Evolutionary conservation across 257 asterid species (phyloP).

Genomic region (Leonotis leonurus): DNA sequence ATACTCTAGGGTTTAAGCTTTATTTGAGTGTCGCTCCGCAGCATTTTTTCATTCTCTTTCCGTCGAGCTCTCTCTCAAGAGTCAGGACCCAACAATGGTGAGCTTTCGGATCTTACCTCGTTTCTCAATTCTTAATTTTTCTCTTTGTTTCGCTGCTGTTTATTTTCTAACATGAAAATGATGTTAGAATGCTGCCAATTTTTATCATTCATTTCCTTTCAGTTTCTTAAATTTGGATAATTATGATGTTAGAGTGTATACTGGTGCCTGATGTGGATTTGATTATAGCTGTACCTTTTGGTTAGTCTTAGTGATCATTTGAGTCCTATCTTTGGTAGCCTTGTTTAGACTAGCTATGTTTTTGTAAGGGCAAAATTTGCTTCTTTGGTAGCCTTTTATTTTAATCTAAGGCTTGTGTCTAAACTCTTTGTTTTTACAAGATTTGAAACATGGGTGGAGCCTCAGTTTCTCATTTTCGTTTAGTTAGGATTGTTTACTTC

Average conservation of each 20-base stretch:
- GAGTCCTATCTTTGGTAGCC: no score
- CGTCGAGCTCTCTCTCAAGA: neutral
- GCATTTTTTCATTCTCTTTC: neutral
- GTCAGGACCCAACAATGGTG: constrained; percentile 16
- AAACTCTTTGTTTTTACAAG: no score
- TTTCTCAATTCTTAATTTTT: neutral
- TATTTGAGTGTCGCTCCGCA: constrained; percentile 14
- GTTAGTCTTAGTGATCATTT: no score
- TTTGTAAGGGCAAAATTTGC: no score
- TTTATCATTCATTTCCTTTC: neutral
- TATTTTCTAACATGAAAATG: neutral
- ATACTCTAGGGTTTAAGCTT: constrained; percentile 21
- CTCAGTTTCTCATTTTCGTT: no score
- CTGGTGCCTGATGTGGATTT: neutral
- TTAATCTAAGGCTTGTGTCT: no score
- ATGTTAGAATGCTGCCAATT: neutral
- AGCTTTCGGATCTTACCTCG: neutral
- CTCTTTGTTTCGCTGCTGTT: neutral
- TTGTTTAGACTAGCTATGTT: no score
- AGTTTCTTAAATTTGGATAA: neutral
- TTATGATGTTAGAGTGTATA: neutral
- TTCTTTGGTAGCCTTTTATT: no score
- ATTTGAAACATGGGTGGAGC: no score
- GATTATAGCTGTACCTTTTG: neutral
- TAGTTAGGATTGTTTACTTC: no score